These are phyloP conservation scores for Jackrogersella minutella DNA, from an alignment of 495 filamentous ascomycete genomes.

Conservation along the genomic window DNA sequence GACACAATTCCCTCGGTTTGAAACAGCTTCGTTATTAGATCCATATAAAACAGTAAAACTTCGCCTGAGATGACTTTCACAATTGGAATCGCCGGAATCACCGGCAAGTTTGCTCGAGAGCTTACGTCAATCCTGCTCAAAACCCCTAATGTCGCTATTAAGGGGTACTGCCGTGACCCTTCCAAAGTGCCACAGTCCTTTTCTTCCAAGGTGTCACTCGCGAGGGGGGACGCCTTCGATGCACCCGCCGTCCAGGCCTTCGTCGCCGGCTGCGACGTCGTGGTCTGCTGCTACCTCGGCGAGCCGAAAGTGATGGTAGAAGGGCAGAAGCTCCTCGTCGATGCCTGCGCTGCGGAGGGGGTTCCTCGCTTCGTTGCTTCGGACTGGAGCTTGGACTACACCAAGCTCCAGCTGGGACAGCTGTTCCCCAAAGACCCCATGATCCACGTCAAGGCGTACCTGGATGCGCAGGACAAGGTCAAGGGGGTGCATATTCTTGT, in stretches of 20 bases:
- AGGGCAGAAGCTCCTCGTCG: constrained; percentile 55
- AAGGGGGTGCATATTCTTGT: constrained; percentile 48
- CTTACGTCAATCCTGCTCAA: constrained; percentile 35
- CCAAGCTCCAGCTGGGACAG: constrained; percentile 49
- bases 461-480: constrained; percentile 51
- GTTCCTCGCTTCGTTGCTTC: constrained; percentile 55
- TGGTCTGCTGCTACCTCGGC: constrained; percentile 56
- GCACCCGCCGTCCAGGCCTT: constrained; percentile 27
- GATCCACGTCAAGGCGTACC: constrained; percentile 53
- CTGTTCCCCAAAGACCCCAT: constrained; percentile 55
- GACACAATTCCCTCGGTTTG: not conserved
- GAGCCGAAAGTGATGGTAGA: constrained; percentile 53
- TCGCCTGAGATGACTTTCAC: constrained; percentile 21
- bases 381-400: constrained; percentile 55
- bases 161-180: constrained; percentile 45
- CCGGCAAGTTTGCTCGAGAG: constrained; percentile 45
- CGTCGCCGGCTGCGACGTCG: constrained; percentile 38
- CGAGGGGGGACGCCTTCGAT: constrained; percentile 37
- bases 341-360: constrained; percentile 50
- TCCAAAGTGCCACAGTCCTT: constrained; percentile 39
- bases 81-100: constrained; percentile 46
- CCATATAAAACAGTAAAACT: not conserved
- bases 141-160: constrained; percentile 37
- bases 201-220: constrained; percentile 28
- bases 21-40: not conserved